Conservation (phyloP, 2,329 filamentous ascomycete species). For the Emmonsiellopsis sp. region DNA sequence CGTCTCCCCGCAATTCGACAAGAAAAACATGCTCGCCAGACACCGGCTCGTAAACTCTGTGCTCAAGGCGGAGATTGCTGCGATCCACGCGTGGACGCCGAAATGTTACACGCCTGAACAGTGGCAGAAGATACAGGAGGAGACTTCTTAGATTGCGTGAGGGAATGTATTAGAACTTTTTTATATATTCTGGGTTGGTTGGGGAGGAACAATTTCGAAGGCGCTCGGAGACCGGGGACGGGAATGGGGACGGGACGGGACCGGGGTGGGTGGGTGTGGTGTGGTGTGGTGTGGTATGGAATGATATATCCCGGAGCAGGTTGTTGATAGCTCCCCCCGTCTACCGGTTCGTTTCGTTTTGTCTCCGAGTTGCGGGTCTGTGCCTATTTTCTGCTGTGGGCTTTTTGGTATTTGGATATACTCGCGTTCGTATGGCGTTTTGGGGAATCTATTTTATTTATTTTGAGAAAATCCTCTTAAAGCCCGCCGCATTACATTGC, state of each 20-base stretch:
- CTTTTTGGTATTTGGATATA: slow-evolving; percentile 4
- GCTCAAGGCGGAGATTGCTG: slow-evolving; percentile 78
- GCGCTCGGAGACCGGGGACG: too few relatives aligned
- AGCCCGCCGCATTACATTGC: too few relatives aligned
- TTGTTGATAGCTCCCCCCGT: too few relatives aligned
- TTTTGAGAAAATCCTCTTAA: too few relatives aligned
- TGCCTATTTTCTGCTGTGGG: neutral
- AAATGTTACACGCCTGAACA: slow-evolving; percentile 89
- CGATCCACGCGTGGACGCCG: slow-evolving; percentile 90
- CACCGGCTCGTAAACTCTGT: slow-evolving; percentile 78
- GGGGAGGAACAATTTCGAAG: neutral
- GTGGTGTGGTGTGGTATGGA: too few relatives aligned
- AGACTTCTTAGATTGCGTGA: slow-evolving; percentile 11
- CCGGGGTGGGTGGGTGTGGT: too few relatives aligned
- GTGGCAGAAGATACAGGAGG: slow-evolving; percentile 61
- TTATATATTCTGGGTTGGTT: neutral
- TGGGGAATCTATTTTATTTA: neutral
- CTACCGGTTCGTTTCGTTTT: too few relatives aligned
- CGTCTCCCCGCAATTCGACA: slow-evolving; percentile 60
- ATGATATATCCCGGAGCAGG: too few relatives aligned
- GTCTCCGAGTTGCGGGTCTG: neutral
- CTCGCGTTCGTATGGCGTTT: neutral
- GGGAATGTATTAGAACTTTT: slow-evolving; percentile 5
- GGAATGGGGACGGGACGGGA: neutral
- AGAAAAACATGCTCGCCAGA: slow-evolving; percentile 68